phyloP scores from a whole-genome alignment of 2,329 filamentous ascomycete species.

The Colletotrichum simmondsii region DNA sequence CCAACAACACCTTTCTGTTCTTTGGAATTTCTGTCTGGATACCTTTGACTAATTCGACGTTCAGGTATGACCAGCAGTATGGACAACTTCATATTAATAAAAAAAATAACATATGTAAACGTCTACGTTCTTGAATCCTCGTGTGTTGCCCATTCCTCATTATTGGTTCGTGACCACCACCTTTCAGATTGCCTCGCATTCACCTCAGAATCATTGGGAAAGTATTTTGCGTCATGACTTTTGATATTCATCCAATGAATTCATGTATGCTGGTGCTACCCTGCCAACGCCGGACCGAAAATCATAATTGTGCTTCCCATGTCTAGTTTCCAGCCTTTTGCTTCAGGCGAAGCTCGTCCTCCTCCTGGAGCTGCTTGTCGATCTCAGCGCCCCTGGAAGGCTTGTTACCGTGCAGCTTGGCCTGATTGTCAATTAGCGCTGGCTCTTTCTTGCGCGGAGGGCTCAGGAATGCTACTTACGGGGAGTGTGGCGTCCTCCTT shows the following conservation, averaged over 20 bases:
- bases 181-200: no score
- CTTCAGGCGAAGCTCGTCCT: conserved; percentile 73
- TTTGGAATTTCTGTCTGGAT: not conserved
- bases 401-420: conserved; percentile 76
- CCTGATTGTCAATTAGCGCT: conserved; percentile 50
- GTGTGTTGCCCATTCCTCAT: no score
- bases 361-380: conserved; percentile 74
- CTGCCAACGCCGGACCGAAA: conserved; percentile 10
- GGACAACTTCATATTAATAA: no score
- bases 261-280: not conserved
- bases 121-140: not conserved
- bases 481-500: conserved; percentile 72
- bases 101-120: no score
- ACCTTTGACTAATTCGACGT: conserved; percentile 9
- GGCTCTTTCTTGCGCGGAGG: conserved; percentile 42
- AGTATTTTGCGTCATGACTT: not conserved
- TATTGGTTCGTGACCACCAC: no score
- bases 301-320: conserved; percentile 40
- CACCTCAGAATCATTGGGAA: no score
- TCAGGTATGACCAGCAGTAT: not conserved
- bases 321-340: conserved; percentile 62
- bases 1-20: conserved; percentile 1
- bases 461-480: conserved; percentile 49
- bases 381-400: conserved; percentile 78
- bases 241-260: conserved; percentile 1